Percentiles rank a stretch among this genome's conserved stretches.
Evolutionary conservation across 768 basidiomycete genomes (phyloP).

Genomic region (Scleroderma bovista): DNA sequence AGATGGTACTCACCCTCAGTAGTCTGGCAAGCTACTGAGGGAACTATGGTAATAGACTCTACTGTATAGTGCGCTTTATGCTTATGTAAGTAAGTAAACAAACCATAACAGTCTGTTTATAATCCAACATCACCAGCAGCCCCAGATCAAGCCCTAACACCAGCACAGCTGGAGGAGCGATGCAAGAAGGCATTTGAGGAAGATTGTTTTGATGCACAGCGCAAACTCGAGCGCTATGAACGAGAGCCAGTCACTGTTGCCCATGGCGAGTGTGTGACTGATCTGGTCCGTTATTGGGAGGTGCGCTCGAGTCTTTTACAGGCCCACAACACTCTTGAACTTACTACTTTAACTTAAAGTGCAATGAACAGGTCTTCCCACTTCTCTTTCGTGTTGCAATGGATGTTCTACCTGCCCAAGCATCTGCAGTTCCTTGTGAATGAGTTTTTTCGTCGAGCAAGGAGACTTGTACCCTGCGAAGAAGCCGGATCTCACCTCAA

Average conservation of each 20-base stretch:
- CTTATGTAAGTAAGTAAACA: too few relatives aligned
- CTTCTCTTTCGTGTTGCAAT: conserved; percentile 24
- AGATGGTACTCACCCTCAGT: too few relatives aligned
- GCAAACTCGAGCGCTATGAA: not conserved
- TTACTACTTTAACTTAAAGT: too few relatives aligned
- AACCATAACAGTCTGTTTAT: too few relatives aligned
- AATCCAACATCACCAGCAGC: too few relatives aligned
- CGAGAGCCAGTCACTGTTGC: not conserved
- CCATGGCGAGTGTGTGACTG: not conserved
- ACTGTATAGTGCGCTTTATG: too few relatives aligned
- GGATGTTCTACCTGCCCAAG: conserved; percentile 30
- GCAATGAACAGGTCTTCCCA: conserved; percentile 10
- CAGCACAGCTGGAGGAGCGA: too few relatives aligned
- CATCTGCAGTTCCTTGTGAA: conserved; percentile 30
- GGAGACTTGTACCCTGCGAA: not conserved
- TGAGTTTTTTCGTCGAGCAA: conserved; percentile 14
- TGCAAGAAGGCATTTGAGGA: not conserved
- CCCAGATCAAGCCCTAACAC: too few relatives aligned
- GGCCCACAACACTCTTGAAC: too few relatives aligned
- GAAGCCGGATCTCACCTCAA: not conserved
- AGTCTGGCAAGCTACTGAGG: too few relatives aligned
- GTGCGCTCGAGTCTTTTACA: not conserved
- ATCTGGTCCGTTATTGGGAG: not conserved
- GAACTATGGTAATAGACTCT: too few relatives aligned
- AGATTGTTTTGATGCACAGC: not conserved